Base-by-base conservation (phyloP, 2,329 filamentous ascomycete genomes). In the Anisogramma anomala region DNA sequence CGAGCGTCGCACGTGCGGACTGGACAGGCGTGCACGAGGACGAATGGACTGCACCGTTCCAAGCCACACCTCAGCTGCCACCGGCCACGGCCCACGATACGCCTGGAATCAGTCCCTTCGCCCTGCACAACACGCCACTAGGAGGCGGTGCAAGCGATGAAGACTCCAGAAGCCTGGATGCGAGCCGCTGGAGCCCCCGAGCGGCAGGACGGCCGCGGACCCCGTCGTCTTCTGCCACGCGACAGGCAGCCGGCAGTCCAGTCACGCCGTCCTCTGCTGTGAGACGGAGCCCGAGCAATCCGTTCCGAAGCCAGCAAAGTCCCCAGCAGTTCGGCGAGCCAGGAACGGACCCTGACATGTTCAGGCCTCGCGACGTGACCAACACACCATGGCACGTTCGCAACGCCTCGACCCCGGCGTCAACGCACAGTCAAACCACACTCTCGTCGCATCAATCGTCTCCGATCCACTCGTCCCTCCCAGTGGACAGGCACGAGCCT, bases 361-460 rank as follows among this genome's bases (percentile, higher is more conserved):
- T 55, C 30, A 26, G 47, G 5, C 51, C 56, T 2, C 53, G 53
- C 7, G 56, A 61, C 35, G 55, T 57, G n/a, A 58, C 58, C 5
- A 50, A 61, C 39, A 36, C 54, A 0, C 42, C 57, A 0, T 63
- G 57, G 58, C 52, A 55, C 32, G 50, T 46, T 3, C 52, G 55
- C 10, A 50, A 49, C 14, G 54, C 55, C 17, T 60, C 57, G 14
- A 54, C 57, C 1, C 59, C 61, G 0, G 51, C 53, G 33, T 65
- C 61, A 1, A 32, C 57, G 14, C 54, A 50, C 33, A 64, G 60
- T 51, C 55, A 56, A 28, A 58, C 53, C 18, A 62, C 60, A 1
- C 35, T 61, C 3, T 59, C 59, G 9, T 59, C 62, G 0, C 45
- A 54, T 0, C 53, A 57, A 0, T 53, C 55, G 0, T 61, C 60